These are phyloP conservation scores for Lophiotrema nucula DNA, from an alignment of 495 filamentous ascomycete species.

Conservation along the genomic window DNA sequence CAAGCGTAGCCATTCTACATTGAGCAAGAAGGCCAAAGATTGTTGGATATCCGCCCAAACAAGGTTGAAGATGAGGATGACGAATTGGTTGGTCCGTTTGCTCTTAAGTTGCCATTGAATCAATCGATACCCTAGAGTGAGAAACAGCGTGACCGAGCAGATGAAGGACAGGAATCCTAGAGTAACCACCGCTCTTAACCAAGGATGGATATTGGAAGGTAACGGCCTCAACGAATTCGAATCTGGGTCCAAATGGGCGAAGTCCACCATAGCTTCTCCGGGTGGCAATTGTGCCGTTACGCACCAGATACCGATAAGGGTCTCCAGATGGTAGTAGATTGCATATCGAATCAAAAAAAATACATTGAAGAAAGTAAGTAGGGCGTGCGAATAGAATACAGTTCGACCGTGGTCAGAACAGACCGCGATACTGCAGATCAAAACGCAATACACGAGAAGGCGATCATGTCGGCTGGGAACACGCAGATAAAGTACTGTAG, in stretches of 20 bases:
- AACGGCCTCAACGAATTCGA: slow-evolving; percentile 11
- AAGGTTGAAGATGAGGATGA: slow-evolving; percentile 72
- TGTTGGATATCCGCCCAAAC: slow-evolving; percentile 74
- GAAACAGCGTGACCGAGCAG: slow-evolving; percentile 26
- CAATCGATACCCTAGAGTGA: slow-evolving; percentile 20
- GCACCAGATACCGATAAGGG: not conserved
- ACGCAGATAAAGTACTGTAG: not conserved
- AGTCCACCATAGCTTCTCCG: not conserved
- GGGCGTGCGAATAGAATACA: not conserved
- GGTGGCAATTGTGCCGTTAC: no score
- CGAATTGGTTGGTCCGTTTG: slow-evolving; percentile 61
- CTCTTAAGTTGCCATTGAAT: slow-evolving; percentile 35
- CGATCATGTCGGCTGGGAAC: no score
- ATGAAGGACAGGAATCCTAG: slow-evolving; percentile 38
- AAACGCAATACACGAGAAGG: no score
- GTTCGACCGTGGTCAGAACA: no score
- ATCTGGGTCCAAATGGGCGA: slow-evolving; percentile 9
- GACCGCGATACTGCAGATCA: no score
- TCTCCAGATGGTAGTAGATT: not conserved
- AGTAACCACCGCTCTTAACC: slow-evolving; percentile 36
- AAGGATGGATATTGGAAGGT: slow-evolving; percentile 25
- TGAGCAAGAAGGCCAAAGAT: slow-evolving; percentile 65
- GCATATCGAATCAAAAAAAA: not conserved
- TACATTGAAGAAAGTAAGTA: not conserved
- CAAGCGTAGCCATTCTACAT: slow-evolving; percentile 57